These are phyloP conservation scores for Leishmania braziliensis DNA, from an alignment of 208 protist genomes.

Conservation along the genomic window DNA sequence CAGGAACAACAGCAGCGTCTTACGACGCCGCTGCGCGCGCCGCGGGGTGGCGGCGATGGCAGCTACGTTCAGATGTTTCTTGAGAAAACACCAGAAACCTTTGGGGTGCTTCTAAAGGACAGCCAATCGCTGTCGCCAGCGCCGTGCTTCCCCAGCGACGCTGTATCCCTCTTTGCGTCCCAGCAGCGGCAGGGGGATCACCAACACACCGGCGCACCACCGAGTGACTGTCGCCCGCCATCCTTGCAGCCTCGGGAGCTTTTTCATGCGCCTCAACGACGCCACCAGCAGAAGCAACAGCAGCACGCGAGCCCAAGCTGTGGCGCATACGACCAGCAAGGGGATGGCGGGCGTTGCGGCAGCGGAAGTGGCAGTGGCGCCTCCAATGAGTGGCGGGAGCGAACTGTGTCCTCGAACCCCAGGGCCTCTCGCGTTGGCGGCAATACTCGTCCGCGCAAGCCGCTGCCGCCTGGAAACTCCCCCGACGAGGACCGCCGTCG, in stretches of 20 bases:
- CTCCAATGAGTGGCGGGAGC: background rate
- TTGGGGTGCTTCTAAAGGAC: constrained; percentile 1
- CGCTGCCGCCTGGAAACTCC: constrained; percentile 39
- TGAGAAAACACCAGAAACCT: background rate
- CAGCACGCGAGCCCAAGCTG: background rate
- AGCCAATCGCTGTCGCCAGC: constrained; percentile 13
- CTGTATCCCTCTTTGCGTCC: background rate
- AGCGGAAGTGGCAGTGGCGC: background rate
- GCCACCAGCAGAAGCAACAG: background rate
- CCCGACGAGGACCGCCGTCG: constrained; percentile 68
- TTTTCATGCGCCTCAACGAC: background rate
- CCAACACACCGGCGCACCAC: background rate
- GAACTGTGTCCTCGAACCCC: background rate
- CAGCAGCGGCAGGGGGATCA: background rate
- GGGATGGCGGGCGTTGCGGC: background rate
- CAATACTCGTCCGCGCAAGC: constrained; percentile 1
- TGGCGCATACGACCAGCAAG: background rate
- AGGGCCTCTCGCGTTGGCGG: background rate
- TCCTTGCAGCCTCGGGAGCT: constrained; percentile 1
- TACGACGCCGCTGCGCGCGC: constrained; percentile 1
- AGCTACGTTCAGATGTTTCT: background rate
- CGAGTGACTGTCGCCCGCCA: background rate
- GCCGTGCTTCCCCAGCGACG: constrained; percentile 4
- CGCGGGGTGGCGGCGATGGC: background rate
- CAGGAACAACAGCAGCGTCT: constrained; percentile 5